phyloP scores from a whole-genome alignment of 1,284 basidiomycete species.

The Ceratobasidium sp. region DNA sequence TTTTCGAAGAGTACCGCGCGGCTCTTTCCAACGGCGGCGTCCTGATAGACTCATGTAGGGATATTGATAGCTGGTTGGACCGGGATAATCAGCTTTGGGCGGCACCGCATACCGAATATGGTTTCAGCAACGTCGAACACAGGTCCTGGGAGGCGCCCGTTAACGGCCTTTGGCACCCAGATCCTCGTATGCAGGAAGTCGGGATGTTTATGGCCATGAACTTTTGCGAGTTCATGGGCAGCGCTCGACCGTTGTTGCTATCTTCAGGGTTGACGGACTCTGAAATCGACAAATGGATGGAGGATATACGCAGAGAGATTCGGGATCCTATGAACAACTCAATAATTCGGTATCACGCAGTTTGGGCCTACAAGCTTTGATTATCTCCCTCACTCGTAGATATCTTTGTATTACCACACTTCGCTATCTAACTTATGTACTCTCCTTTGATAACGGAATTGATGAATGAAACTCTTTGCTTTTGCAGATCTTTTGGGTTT shows the following conservation, averaged over 20 bases:
- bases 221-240: constrained; percentile 25
- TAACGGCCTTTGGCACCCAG: constrained; percentile 33
- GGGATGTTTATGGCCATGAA: constrained; percentile 40
- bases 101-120: neutral
- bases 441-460: neutral
- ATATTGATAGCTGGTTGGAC: constrained; percentile 25
- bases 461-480: neutral
- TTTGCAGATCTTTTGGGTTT: neutral
- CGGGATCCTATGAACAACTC: constrained; percentile 32
- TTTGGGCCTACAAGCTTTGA: constrained; percentile 16
- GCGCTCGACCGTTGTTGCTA: constrained; percentile 28
- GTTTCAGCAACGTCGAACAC: constrained; percentile 1
- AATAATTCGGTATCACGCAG: constrained; percentile 30
- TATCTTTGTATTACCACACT: neutral
- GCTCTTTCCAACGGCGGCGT: constrained; percentile 16
- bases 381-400: neutral
- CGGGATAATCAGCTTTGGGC: constrained; percentile 12
- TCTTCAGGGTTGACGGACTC: constrained; percentile 3
- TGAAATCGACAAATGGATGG: constrained; percentile 25
- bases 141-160: constrained; percentile 15
- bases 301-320: constrained; percentile 11
- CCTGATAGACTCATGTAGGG: constrained; percentile 5
- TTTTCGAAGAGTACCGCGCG: constrained; percentile 10
- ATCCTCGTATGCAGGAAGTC: constrained; percentile 23
- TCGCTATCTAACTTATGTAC: constrained; percentile 16